Base-by-base conservation (phyloP, 257 asterid species). In the Nicotiana tomentosiformis region DNA sequence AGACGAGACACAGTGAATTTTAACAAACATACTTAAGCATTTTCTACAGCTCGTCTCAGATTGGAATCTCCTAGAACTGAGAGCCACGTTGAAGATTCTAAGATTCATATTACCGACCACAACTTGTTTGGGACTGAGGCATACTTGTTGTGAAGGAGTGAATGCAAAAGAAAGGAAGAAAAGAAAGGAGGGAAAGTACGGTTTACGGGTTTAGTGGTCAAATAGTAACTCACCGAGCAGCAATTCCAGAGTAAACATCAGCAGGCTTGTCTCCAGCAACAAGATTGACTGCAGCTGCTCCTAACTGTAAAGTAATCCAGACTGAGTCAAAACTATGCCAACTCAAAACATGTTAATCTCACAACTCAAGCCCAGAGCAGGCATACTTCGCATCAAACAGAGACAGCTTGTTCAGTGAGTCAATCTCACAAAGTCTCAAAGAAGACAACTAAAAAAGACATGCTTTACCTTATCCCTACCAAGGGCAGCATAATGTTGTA, bases 401-500 rank as follows among this genome's bases (percentile, higher is more conserved):
- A 76, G 17, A 76, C 29, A 76, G 46, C 64, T 51, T 51, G 16
- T 26, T 15, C 80, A 49, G 29, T 76, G 46, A 29, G 2, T 49
- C 43, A 74, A 74, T 51, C 80, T 15, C 57, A 43, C 62, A 74
- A 32, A 66, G 11, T 7, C 80, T 49, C 29, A 74, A 74, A 49
- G 26, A 61, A 58, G 12, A 70, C 2, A 46, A 29, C n/a, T 5
- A 32, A 83, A 32, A 85, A 72, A 65, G 81, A 57, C 77, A 80
- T n/a, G 20, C 66, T 37, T 84, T 91, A 96, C 99, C 99, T 88
- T 92, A 87, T 96, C 99, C 86, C 99, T 89, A 64, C 99, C 99
- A 82, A 96, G 97, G 64, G 99, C 99, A 83, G 99, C 98, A 87
- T 96, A 96, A 81, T 96, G 99, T 89, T 96, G 99, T 93, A 96